Conservation (phyloP, 1,139 yeast species). For the Suhomyces bribrorum region DNA sequence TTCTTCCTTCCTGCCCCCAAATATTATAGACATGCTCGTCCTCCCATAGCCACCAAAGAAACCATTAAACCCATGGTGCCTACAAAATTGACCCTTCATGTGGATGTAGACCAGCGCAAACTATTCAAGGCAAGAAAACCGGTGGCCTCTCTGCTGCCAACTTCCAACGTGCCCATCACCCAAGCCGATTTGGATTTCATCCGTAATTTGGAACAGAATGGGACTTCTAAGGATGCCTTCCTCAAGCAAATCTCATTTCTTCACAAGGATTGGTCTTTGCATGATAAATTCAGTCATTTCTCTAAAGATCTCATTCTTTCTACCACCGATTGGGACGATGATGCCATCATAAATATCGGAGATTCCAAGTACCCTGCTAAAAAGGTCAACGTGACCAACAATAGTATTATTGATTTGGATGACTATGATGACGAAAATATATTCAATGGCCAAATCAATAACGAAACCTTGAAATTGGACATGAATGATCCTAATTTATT, state of each 20-base stretch:
- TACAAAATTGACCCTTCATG: conserved; percentile 49
- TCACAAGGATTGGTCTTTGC: conserved; percentile 36
- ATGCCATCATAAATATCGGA: conserved; percentile 56
- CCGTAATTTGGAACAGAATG: conserved; percentile 26
- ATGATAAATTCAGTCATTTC: conserved; percentile 42
- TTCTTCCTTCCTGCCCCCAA: conserved; percentile 66
- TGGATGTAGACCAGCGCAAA: conserved; percentile 49
- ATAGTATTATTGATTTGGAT: conserved; percentile 23
- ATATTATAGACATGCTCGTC: conserved; percentile 53
- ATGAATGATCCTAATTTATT: conserved; percentile 84
- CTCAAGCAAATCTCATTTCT: conserved; percentile 35
- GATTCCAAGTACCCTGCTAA: conserved; percentile 17
- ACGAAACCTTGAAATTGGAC: conserved; percentile 58
- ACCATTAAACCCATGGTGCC: conserved; percentile 61
- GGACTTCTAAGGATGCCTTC: conserved; percentile 20
- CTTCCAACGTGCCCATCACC: conserved; percentile 24
- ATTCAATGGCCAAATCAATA: conserved; percentile 66
- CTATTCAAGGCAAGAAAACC: conserved; percentile 34
- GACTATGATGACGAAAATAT: conserved; percentile 76
- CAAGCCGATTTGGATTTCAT: conserved; percentile 36
- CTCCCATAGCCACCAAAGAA: conserved; percentile 45
- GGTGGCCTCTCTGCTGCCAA: not conserved
- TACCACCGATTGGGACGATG: conserved; percentile 84
- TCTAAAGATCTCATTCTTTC: conserved; percentile 68
- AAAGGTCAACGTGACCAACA: conserved; percentile 9